Evolutionary conservation across 257 asterid species (phyloP).

Genomic region (Solanum lycopersicoides): DNA sequence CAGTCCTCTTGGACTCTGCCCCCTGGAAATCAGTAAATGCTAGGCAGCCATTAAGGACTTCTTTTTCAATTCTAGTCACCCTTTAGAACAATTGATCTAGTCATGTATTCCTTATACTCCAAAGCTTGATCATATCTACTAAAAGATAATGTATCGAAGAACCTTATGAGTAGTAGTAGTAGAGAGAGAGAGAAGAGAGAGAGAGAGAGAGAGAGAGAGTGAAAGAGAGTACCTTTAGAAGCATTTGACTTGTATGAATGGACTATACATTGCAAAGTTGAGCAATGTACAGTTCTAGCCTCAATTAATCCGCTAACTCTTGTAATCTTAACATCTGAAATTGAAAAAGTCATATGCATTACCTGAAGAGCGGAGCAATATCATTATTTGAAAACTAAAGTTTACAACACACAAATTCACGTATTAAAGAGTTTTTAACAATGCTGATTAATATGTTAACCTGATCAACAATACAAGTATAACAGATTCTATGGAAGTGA

Average conservation of each 20-base stretch:
- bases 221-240: slow-evolving; percentile 31
- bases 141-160: neutral
- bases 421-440: neutral
- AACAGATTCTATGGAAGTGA: neutral
- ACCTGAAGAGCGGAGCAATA: neutral
- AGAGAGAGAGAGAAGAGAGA: no score
- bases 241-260: slow-evolving; percentile 30
- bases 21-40: neutral
- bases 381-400: neutral
- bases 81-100: neutral
- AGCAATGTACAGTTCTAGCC: slow-evolving; percentile 57
- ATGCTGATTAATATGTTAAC: neutral
- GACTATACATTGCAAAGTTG: slow-evolving; percentile 41
- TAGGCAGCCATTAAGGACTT: neutral
- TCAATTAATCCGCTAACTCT: slow-evolving; percentile 46
- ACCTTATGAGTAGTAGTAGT: neutral
- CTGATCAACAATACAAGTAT: neutral
- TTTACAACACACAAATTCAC: no score
- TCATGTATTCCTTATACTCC: neutral
- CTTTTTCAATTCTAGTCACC: neutral
- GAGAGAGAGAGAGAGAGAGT: neutral
- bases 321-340: slow-evolving; percentile 50
- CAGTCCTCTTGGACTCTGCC: neutral
- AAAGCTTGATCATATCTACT: neutral
- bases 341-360: neutral